phyloP scores from a whole-genome alignment of 176 grass and related monocot genomes.

The Triticum dicoccoides region DNA sequence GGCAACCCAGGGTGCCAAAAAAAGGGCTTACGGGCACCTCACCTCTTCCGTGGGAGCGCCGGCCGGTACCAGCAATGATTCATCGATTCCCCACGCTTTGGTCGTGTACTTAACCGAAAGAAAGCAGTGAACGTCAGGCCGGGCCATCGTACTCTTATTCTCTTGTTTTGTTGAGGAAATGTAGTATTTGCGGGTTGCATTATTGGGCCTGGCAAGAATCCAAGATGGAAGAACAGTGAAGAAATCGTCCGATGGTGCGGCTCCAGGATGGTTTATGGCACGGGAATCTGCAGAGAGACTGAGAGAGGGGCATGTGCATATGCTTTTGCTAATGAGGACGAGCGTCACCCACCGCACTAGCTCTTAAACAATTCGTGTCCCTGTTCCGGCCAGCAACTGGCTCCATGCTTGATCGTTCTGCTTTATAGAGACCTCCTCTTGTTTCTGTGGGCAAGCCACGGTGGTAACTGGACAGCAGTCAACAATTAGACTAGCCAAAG shows the following conservation, averaged over 20 bases:
- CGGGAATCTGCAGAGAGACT: background rate
- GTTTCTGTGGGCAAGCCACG: background rate
- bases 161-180: background rate
- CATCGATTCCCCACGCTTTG: background rate
- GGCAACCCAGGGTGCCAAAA: background rate
- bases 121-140: background rate
- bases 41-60: conserved; percentile 9
- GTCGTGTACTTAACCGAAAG: background rate
- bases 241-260: background rate
- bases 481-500: background rate
- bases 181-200: background rate
- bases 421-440: background rate
- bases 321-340: conserved; percentile 10
- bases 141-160: background rate
- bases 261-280: background rate
- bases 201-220: background rate
- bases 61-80: background rate
- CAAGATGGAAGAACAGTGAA: background rate
- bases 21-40: background rate
- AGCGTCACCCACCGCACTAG: background rate
- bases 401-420: background rate
- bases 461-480: background rate
- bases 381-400: background rate
- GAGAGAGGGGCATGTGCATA: background rate
- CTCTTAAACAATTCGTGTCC: background rate